Conservation (phyloP, 148 eudicot species). For the Dianthus caryophyllus region DNA sequence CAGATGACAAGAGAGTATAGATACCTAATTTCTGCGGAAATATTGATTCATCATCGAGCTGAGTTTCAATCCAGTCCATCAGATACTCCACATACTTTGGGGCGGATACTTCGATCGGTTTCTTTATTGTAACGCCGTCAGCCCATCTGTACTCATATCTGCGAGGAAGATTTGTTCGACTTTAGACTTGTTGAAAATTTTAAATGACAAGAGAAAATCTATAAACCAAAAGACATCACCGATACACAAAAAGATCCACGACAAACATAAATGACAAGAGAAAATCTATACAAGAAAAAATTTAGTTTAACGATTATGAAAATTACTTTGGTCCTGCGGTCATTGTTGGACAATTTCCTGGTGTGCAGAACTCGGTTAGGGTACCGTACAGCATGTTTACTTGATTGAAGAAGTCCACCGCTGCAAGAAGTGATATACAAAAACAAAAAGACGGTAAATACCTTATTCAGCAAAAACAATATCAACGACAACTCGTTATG, state of each 20-base stretch:
- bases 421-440: constrained; percentile 43
- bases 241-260: too few relatives aligned
- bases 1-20: background rate
- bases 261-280: too few relatives aligned
- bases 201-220: too few relatives aligned
- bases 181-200: too few relatives aligned
- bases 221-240: too few relatives aligned
- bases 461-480: too few relatives aligned
- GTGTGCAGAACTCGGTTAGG: constrained; percentile 92
- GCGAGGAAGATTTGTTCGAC: too few relatives aligned
- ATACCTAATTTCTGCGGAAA: constrained; percentile 96
- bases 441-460: background rate
- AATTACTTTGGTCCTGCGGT: constrained; percentile 97
- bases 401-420: constrained; percentile 99
- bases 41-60: constrained; percentile 88
- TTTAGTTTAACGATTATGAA: too few relatives aligned
- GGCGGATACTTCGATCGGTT: constrained; percentile 97
- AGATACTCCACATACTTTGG: constrained; percentile 94
- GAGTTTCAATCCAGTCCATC: constrained; percentile 98
- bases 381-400: constrained; percentile 96
- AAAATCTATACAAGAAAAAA: too few relatives aligned
- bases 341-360: constrained; percentile 90
- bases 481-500: too few relatives aligned
- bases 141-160: constrained; percentile 99
- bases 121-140: constrained; percentile 92